These are phyloP conservation scores for Sclerotinia trifoliorum DNA, from an alignment of 2,329 filamentous ascomycete genomes.

Conservation along the genomic window DNA sequence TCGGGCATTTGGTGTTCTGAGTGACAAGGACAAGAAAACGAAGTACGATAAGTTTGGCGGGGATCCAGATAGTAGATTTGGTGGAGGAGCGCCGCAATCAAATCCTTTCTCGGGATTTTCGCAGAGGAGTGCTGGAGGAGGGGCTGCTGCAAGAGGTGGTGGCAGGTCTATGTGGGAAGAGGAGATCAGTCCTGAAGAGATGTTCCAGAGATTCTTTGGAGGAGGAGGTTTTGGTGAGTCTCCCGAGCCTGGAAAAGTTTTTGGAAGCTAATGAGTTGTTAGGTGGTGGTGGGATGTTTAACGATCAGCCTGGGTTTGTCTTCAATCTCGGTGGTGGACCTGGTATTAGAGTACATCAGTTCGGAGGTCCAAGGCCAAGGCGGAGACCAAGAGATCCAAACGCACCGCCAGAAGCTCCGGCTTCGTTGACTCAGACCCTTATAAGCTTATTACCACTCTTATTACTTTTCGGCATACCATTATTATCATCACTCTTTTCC, in stretches of 20 bases:
- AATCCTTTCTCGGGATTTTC: constrained; percentile 63
- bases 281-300: constrained; percentile 55
- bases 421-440: constrained; percentile 54
- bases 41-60: constrained; percentile 87
- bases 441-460: constrained; percentile 82
- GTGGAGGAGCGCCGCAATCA: constrained; percentile 52
- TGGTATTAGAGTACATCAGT: constrained; percentile 91
- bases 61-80: constrained; percentile 87
- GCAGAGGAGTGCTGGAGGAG: constrained; percentile 41
- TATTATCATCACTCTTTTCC: constrained; percentile 77
- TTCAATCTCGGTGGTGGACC: constrained; percentile 94
- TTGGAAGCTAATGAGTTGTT: constrained; percentile 24
- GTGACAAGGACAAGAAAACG: constrained; percentile 87
- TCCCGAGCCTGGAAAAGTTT: not conserved
- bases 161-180: constrained; percentile 72
- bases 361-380: constrained; percentile 76
- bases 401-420: constrained; percentile 48
- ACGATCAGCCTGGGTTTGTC: constrained; percentile 81
- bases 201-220: constrained; percentile 96
- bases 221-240: constrained; percentile 57
- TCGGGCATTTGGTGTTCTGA: constrained; percentile 87
- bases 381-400: constrained; percentile 69
- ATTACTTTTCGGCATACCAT: constrained; percentile 81
- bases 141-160: constrained; percentile 44
- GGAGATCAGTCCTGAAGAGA: constrained; percentile 92